Conservation (phyloP, 371 early-diverging fungal genomes). For the Blakeslea trispora region DNA sequence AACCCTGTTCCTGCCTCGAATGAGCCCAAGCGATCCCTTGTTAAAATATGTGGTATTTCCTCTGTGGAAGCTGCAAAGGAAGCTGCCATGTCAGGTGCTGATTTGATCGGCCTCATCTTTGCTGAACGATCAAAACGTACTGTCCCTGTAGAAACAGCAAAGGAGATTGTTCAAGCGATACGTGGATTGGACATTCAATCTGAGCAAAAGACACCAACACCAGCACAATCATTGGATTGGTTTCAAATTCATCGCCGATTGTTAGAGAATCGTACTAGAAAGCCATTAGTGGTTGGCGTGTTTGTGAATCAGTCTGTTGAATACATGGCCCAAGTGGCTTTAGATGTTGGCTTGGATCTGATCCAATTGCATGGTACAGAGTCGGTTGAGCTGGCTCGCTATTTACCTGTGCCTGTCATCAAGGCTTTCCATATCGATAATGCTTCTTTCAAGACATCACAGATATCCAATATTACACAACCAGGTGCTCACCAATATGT, state of each 20-base stretch:
- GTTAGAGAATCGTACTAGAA: conserved; percentile 50
- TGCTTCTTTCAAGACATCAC: conserved; percentile 32
- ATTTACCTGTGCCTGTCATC: conserved; percentile 84
- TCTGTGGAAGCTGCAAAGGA: conserved; percentile 79
- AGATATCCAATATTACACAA: conserved; percentile 46
- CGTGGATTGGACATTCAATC: conserved; percentile 39
- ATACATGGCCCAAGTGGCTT: conserved; percentile 70
- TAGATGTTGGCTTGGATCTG: conserved; percentile 75
- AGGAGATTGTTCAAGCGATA: conserved; percentile 67
- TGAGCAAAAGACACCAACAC: neutral
- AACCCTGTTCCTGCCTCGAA: conserved; percentile 23
- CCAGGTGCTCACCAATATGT: conserved; percentile 68
- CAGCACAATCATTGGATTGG: conserved; percentile 48
- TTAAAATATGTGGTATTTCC: conserved; percentile 92
- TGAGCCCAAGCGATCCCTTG: conserved; percentile 40
- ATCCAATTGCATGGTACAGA: conserved; percentile 95
- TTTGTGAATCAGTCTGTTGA: conserved; percentile 85
- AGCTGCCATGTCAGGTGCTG: conserved; percentile 83
- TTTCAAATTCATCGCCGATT: conserved; percentile 55
- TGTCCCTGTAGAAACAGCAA: conserved; percentile 62
- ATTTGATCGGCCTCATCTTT: conserved; percentile 92
- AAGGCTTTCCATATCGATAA: conserved; percentile 86
- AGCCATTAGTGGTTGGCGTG: conserved; percentile 90
- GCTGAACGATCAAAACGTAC: conserved; percentile 68
- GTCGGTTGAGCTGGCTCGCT: conserved; percentile 58